phyloP scores from a whole-genome alignment of 2,329 filamentous ascomycete genomes.

The Penicillium sp. region DNA sequence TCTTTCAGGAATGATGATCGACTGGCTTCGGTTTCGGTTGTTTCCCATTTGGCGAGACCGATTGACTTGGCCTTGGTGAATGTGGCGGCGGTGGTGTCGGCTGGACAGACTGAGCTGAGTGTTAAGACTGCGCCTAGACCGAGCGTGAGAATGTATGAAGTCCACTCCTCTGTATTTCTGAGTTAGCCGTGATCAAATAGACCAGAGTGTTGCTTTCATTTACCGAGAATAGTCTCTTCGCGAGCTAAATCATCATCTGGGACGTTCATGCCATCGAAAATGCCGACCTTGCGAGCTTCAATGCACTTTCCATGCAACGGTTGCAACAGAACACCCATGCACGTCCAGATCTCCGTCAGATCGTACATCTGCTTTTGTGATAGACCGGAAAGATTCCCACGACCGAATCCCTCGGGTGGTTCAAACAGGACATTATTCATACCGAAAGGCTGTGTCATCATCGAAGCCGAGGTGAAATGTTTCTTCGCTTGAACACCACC shows the following conservation, averaged over 20 bases:
- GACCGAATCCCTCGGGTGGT: constrained; percentile 57
- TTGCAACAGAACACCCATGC: constrained; percentile 55
- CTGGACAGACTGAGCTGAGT: constrained; percentile 45
- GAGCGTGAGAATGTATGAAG: constrained; percentile 57
- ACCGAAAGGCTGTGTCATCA: constrained; percentile 50
- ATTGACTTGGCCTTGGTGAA: constrained; percentile 54
- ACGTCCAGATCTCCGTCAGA: constrained; percentile 65
- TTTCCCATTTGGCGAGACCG: constrained; percentile 58
- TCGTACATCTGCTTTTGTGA: constrained; percentile 59
- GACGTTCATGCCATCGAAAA: constrained; percentile 56
- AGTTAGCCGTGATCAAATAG: constrained; percentile 11
- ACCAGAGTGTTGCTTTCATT: constrained; percentile 14
- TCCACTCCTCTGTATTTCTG: constrained; percentile 56
- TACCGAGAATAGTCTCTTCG: constrained; percentile 55
- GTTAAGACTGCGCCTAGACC: constrained; percentile 57
- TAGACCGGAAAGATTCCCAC: constrained; percentile 56
- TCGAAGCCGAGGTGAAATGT: constrained; percentile 40
- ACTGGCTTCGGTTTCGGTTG: constrained; percentile 46
- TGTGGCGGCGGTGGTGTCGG: constrained; percentile 41
- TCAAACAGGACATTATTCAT: constrained; percentile 55
- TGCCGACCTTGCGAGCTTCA: constrained; percentile 55
- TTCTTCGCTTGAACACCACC: constrained; percentile 54
- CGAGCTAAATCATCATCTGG: constrained; percentile 38
- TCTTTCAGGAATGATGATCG: constrained; percentile 60
- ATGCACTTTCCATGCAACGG: constrained; percentile 54